phyloP scores from a whole-genome alignment of 2,329 filamentous ascomycete species.

The Endothia cerciana region DNA sequence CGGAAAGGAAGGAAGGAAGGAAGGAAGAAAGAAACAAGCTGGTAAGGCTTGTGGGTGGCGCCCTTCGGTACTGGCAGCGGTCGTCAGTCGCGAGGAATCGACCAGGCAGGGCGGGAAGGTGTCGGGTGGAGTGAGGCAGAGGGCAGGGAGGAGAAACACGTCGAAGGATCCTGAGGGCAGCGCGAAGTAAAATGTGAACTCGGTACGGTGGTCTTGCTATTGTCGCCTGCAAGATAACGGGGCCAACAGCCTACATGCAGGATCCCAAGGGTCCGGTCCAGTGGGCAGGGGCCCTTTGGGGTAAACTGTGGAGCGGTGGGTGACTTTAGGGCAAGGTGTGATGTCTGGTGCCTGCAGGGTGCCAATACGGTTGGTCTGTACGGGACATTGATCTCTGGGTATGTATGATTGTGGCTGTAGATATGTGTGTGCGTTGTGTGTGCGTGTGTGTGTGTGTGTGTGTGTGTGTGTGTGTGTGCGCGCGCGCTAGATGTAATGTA shows the following conservation, averaged over 20 bases:
- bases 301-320: background rate
- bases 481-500: conserved; percentile 13
- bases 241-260: conserved; percentile 3
- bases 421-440: too few species aligned
- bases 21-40: background rate
- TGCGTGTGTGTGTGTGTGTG: background rate
- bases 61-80: background rate
- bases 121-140: background rate
- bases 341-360: background rate
- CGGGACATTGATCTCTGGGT: background rate
- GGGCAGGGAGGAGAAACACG: background rate
- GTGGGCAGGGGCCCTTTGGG: background rate
- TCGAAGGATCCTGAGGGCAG: background rate
- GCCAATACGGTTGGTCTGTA: background rate
- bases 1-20: too few species aligned
- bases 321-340: background rate
- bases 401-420: conserved; percentile 3
- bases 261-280: conserved; percentile 1
- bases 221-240: background rate
- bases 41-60: background rate
- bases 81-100: background rate
- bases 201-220: conserved; percentile 1
- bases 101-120: background rate
- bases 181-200: background rate
- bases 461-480: background rate